phyloP scores from a whole-genome alignment of 306 rosid species.

The Acacia melanoxylon region DNA sequence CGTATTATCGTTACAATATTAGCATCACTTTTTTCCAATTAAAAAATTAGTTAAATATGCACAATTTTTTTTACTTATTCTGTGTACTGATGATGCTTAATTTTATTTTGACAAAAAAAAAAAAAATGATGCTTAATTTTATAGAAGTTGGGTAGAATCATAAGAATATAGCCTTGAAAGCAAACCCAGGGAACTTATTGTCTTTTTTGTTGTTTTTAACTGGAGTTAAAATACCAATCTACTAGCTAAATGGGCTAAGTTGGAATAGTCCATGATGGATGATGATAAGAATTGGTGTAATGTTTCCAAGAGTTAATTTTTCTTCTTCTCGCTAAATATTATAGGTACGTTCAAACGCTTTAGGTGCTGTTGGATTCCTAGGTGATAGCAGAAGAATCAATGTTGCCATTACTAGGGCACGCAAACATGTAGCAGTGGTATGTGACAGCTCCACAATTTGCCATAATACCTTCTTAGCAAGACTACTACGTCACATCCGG shows the following conservation, averaged over 20 bases:
- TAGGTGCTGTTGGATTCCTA: constrained; percentile 88
- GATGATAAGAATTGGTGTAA: not conserved
- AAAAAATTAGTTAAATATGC: not conserved
- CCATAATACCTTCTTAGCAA: constrained; percentile 81
- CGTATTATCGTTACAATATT: not conserved
- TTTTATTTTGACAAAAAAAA: too few species aligned
- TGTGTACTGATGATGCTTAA: not conserved
- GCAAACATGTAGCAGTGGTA: constrained; percentile 75
- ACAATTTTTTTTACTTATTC: not conserved
- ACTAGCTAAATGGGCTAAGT: not conserved
- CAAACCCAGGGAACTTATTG: not conserved
- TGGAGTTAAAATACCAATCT: not conserved
- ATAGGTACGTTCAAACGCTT: constrained; percentile 76
- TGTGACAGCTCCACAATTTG: constrained; percentile 88
- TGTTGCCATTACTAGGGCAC: constrained; percentile 84
- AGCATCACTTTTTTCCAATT: too few species aligned
- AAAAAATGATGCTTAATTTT: not conserved
- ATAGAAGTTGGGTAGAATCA: not conserved
- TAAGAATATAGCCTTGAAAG: not conserved
- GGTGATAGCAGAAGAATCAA: constrained; percentile 89
- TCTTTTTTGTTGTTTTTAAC: not conserved
- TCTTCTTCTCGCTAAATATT: not conserved
- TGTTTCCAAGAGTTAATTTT: not conserved
- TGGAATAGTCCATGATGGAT: not conserved
- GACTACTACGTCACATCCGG: constrained; percentile 80